These are phyloP conservation scores for Cryptococcus depauperatus DNA, from an alignment of 1,284 basidiomycete species.

Conservation along the genomic window DNA sequence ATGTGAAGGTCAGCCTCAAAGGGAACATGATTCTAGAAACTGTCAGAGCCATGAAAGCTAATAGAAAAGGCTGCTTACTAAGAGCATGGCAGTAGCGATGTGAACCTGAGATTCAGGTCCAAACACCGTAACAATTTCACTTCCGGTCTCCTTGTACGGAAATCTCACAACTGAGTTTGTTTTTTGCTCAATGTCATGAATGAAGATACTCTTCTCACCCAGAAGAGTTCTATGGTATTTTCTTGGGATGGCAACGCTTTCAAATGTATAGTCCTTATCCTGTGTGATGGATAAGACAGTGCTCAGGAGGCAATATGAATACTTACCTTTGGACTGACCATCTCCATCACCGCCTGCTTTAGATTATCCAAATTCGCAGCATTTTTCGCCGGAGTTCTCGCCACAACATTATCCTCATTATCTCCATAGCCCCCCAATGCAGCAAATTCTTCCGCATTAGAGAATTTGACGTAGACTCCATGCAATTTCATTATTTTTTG, in stretches of 20 bases:
- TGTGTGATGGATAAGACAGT: constrained; percentile 34
- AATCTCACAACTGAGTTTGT: constrained; percentile 91
- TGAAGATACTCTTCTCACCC: constrained; percentile 94
- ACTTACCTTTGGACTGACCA: constrained; percentile 85
- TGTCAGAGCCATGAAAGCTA: not conserved
- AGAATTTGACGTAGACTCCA: constrained; percentile 98
- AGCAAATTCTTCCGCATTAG: constrained; percentile 95
- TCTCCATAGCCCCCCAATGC: constrained; percentile 90
- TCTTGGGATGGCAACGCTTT: constrained; percentile 84
- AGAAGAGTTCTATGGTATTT: constrained; percentile 90
- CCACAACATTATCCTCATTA: constrained; percentile 97
- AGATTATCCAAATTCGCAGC: constrained; percentile 90
- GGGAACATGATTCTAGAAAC: constrained; percentile 80
- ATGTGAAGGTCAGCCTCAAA: constrained; percentile 94
- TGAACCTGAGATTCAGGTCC: constrained; percentile 95
- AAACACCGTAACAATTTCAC: constrained; percentile 71
- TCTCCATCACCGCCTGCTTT: constrained; percentile 94
- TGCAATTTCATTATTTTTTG: constrained; percentile 99
- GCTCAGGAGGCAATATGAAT: not conserved
- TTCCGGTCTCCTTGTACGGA: constrained; percentile 90
- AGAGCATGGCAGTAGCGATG: constrained; percentile 89
- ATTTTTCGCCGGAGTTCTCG: constrained; percentile 95
- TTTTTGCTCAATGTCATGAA: constrained; percentile 93
- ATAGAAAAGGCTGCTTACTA: constrained; percentile 40
- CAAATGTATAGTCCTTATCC: constrained; percentile 95